Conservation (phyloP, 2,329 filamentous ascomycete species). For the Coccinonectria pachysandricola region DNA sequence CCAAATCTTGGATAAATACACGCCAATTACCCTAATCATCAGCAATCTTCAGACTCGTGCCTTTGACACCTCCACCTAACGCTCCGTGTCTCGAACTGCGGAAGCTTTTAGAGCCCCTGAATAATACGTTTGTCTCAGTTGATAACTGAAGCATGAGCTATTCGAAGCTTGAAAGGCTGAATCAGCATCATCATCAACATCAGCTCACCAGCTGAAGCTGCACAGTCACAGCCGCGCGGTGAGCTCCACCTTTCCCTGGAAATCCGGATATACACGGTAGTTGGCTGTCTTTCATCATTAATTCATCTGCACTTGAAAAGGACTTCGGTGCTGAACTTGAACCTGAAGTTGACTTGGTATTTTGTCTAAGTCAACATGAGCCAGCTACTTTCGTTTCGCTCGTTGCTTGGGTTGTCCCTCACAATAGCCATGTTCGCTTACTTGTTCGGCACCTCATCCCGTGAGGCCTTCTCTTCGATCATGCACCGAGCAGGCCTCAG, state of each 20-base stretch:
- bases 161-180: constrained; percentile 1
- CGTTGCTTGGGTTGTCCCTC: constrained; percentile 13
- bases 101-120: neutral
- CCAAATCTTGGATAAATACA: no score
- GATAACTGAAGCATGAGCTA: no score
- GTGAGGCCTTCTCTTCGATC: constrained; percentile 7
- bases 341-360: no score
- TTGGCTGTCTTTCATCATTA: neutral
- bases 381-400: constrained; percentile 11
- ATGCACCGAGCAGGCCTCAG: constrained; percentile 10
- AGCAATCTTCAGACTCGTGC: no score
- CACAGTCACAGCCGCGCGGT: constrained; percentile 6
- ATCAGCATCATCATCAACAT: constrained; percentile 11
- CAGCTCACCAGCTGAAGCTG: constrained; percentile 4
- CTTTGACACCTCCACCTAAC: no score
- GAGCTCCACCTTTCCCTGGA: constrained; percentile 13
- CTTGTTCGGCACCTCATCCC: constrained; percentile 1
- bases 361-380: constrained; percentile 12
- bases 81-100: constrained; percentile 8
- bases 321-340: no score
- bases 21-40: no score
- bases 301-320: neutral
- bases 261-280: constrained; percentile 18
- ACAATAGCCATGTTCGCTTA: constrained; percentile 13
- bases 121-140: no score